These are phyloP conservation scores for Cinnamomum chago DNA, from an alignment of 164 flowering plant species.

Conservation along the genomic window DNA sequence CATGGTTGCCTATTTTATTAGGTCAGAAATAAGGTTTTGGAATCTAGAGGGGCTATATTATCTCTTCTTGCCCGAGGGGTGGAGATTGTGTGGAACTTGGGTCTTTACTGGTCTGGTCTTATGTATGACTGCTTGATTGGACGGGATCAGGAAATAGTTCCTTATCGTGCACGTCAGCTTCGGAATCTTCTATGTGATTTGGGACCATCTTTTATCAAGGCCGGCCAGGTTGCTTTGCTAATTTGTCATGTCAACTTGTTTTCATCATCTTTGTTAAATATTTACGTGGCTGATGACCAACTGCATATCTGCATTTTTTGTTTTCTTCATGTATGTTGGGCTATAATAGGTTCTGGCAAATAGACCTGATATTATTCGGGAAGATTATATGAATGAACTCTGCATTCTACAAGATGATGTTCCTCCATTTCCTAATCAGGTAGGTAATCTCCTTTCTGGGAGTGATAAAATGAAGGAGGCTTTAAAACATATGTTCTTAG, in stretches of 20 bases:
- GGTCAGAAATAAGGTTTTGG: constrained; percentile 87
- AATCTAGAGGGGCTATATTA: constrained; percentile 70
- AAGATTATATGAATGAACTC: constrained; percentile 98
- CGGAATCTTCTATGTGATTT: constrained; percentile 82
- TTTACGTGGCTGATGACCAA: neutral
- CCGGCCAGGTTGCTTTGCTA: constrained; percentile 69
- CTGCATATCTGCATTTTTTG: neutral
- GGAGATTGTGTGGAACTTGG: constrained; percentile 93
- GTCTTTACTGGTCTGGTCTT: constrained; percentile 76
- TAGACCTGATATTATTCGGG: constrained; percentile 95
- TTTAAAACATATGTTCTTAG: neutral
- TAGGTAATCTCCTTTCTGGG: constrained; percentile 11
- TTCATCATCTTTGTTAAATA: neutral
- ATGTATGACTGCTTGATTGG: constrained; percentile 81
- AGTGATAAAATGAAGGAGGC: neutral
- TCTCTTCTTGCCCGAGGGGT: constrained; percentile 80
- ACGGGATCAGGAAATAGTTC: constrained; percentile 91
- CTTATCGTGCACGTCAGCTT: constrained; percentile 86
- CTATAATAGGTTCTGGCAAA: constrained; percentile 82
- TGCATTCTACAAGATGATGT: constrained; percentile 99
- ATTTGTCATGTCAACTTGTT: neutral
- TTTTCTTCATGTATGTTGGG: neutral
- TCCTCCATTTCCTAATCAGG: constrained; percentile 94
- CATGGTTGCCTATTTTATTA: constrained; percentile 15
- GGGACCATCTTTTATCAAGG: constrained; percentile 98